These are phyloP conservation scores for Fusarium kyushuense DNA, from an alignment of 2,329 filamentous ascomycete genomes.

Conservation along the genomic window DNA sequence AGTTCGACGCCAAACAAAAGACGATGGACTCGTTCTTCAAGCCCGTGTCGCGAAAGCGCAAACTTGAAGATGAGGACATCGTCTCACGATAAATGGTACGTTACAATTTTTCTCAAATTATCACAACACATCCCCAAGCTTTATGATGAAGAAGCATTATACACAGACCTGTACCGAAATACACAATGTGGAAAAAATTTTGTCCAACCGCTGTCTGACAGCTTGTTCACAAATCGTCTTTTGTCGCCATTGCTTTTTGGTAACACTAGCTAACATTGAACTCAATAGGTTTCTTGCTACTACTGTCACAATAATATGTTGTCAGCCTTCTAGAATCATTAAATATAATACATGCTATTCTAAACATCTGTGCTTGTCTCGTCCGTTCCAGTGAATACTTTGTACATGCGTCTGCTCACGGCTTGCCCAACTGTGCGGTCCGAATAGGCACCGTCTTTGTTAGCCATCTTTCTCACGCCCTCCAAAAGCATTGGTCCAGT, in stretches of 20 bases:
- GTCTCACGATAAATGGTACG: constrained; percentile 55
- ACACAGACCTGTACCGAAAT: constrained; percentile 89
- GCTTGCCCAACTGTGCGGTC: constrained; percentile 68
- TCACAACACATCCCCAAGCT: constrained; percentile 38
- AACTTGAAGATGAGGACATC: constrained; percentile 43
- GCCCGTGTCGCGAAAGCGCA: constrained; percentile 45
- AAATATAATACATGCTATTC: constrained; percentile 22
- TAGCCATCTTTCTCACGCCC: constrained; percentile 68
- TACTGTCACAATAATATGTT: constrained; percentile 12
- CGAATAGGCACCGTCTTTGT: constrained; percentile 67
- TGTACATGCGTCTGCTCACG: constrained; percentile 69
- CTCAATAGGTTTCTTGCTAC: constrained; percentile 15
- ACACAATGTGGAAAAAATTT: constrained; percentile 74
- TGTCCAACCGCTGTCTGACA: constrained; percentile 88
- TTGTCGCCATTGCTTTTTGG: constrained; percentile 44
- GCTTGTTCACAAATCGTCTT: constrained; percentile 40
- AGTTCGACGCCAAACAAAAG: constrained; percentile 80
- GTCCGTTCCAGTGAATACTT: constrained; percentile 70
- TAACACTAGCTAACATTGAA: constrained; percentile 42
- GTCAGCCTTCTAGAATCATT: constrained; percentile 17
- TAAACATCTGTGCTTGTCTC: constrained; percentile 65
- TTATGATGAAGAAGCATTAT: constrained; percentile 76
- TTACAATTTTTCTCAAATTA: constrained; percentile 29
- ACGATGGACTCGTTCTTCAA: constrained; percentile 84
- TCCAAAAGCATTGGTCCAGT: constrained; percentile 73